These are phyloP conservation scores for Debaryomycetaceae sp. DNA, from an alignment of 1,139 yeast species.

Conservation along the genomic window DNA sequence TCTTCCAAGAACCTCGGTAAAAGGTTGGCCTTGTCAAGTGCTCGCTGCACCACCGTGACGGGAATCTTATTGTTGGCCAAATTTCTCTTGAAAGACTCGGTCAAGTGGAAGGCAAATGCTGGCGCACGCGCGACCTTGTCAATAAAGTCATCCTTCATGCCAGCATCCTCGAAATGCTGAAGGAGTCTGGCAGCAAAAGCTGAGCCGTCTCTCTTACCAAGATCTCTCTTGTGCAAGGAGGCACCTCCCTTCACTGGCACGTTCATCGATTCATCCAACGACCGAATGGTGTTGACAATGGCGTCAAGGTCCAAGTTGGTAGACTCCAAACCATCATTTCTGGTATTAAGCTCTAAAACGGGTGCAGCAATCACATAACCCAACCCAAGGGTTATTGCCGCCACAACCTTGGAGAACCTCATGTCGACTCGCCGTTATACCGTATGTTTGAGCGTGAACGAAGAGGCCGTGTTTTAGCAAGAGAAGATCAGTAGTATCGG, in stretches of 20 bases:
- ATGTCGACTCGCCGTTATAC: constrained; percentile 3
- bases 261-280: constrained; percentile 1
- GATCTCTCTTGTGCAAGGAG: neutral
- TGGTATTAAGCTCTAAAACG: constrained; percentile 3
- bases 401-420: constrained; percentile 6
- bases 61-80: constrained; percentile 17
- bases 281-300: constrained; percentile 5
- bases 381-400: constrained; percentile 6
- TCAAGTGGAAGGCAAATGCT: constrained; percentile 12
- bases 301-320: constrained; percentile 5
- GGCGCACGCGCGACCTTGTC: constrained; percentile 15
- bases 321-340: constrained; percentile 5
- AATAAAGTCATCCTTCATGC: constrained; percentile 16
- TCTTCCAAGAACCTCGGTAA: constrained; percentile 18
- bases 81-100: constrained; percentile 13
- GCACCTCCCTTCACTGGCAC: constrained; percentile 1
- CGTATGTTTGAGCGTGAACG: neutral
- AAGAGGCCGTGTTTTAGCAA: neutral
- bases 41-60: constrained; percentile 14
- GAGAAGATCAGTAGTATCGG: too few relatives aligned
- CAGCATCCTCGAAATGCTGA: constrained; percentile 8
- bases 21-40: constrained; percentile 17
- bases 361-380: constrained; percentile 8
- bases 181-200: constrained; percentile 4
- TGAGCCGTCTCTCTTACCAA: constrained; percentile 3